Percentiles rank a stretch among this genome's conserved stretches.
Evolutionary conservation across 1,284 basidiomycete genomes (phyloP).

Genomic region (Coriolopsis trogii): DNA sequence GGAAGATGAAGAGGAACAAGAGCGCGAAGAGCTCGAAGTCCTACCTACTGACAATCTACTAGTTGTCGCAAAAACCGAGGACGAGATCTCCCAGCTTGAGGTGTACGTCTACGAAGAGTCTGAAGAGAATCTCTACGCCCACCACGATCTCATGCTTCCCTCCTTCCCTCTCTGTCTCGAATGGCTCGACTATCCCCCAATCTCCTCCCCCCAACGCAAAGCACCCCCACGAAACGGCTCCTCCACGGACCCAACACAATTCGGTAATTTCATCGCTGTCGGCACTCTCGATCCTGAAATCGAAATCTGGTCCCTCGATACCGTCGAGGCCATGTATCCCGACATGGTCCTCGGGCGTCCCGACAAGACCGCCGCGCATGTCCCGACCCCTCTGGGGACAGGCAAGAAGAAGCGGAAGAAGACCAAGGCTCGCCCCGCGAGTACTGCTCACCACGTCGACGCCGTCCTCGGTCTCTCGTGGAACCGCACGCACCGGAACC

Average conservation of each 20-base stretch:
- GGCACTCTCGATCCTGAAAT: conserved; percentile 98
- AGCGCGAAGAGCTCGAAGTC: conserved; percentile 91
- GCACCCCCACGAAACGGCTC: conserved; percentile 30
- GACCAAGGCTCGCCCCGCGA: conserved; percentile 69
- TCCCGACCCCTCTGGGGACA: conserved; percentile 77
- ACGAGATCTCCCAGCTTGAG: conserved; percentile 96
- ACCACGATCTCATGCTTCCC: conserved; percentile 98
- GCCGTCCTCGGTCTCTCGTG: conserved; percentile 92
- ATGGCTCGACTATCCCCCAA: conserved; percentile 95
- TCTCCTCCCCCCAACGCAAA: conserved; percentile 47
- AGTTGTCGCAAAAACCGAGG: conserved; percentile 93
- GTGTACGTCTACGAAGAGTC: conserved; percentile 94
- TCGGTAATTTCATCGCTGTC: conserved; percentile 94
- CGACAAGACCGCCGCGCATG: conserved; percentile 81
- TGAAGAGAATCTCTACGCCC: conserved; percentile 92
- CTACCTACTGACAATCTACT: conserved; percentile 92
- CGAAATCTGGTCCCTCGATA: conserved; percentile 97
- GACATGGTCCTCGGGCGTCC: conserved; percentile 89
- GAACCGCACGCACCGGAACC: conserved; percentile 88
- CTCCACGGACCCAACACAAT: conserved; percentile 40
- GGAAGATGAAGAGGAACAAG: conserved; percentile 84
- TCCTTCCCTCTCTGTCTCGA: conserved; percentile 98
- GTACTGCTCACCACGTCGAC: conserved; percentile 86
- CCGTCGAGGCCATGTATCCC: conserved; percentile 94
- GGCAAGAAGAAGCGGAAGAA: conserved; percentile 97